These are phyloP conservation scores for Calophaca sinica DNA, from an alignment of 306 rosid genomes.

Conservation along the genomic window DNA sequence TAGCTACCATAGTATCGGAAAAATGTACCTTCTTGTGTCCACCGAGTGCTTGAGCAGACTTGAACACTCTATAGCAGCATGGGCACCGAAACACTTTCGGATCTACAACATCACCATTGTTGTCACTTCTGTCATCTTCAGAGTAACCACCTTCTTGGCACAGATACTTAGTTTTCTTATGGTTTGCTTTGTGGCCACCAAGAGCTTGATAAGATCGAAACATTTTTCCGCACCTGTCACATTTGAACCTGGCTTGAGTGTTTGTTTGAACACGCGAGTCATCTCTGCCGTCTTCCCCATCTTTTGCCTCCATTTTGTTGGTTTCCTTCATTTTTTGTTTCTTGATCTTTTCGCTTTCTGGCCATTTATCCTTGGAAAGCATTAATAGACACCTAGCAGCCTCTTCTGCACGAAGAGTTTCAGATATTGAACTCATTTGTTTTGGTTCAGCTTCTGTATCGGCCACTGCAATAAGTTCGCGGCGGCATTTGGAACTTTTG, in stretches of 20 bases:
- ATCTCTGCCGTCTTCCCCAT: constrained; percentile 4
- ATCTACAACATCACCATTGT: background rate
- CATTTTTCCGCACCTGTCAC: constrained; percentile 55
- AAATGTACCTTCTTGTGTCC: constrained; percentile 73
- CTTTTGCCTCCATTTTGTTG: constrained; percentile 1
- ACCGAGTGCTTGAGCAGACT: constrained; percentile 67
- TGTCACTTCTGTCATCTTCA: background rate
- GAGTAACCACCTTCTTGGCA: background rate
- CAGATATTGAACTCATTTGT: constrained; percentile 36
- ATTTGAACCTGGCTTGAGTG: constrained; percentile 45
- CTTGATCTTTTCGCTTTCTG: constrained; percentile 17
- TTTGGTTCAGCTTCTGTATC: constrained; percentile 2
- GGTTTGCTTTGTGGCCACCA: constrained; percentile 71
- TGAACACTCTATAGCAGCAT: constrained; percentile 55
- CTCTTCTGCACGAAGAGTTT: constrained; percentile 41
- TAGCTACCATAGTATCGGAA: constrained; percentile 6
- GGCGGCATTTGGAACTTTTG: constrained; percentile 57
- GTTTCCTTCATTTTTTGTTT: background rate
- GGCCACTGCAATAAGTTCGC: background rate
- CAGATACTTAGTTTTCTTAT: constrained; percentile 45
- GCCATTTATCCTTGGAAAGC: constrained; percentile 59
- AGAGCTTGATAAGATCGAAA: constrained; percentile 66
- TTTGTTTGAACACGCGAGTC: background rate
- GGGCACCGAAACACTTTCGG: constrained; percentile 48
- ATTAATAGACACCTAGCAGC: constrained; percentile 55